Evolutionary conservation across 2,329 filamentous ascomycete species (phyloP).

Genomic region (Drechslerella coelobrocha): DNA sequence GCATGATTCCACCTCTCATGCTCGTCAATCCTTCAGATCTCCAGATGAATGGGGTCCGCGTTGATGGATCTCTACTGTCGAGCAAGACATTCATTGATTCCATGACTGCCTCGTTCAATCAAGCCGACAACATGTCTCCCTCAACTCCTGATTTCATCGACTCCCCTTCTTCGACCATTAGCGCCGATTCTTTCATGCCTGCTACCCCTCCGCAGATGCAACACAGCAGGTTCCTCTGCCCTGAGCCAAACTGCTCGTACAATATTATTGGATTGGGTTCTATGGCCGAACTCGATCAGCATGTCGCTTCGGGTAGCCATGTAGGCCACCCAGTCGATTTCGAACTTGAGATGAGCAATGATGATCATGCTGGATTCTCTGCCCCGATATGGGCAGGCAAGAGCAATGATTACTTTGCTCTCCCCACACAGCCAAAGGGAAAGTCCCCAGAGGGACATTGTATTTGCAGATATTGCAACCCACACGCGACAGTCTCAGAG

Average conservation of each 20-base stretch:
- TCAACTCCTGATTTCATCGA: constrained; percentile 49
- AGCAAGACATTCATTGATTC: constrained; percentile 50
- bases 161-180: constrained; percentile 42
- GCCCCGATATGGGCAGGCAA: constrained; percentile 40
- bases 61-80: constrained; percentile 43
- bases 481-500: constrained; percentile 15
- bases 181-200: constrained; percentile 48
- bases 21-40: constrained; percentile 46
- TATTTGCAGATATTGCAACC: constrained; percentile 47
- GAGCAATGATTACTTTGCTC: constrained; percentile 40
- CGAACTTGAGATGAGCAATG: constrained; percentile 42
- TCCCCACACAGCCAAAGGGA: constrained; percentile 42
- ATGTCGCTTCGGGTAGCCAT: constrained; percentile 40
- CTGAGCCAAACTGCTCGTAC: constrained; percentile 45
- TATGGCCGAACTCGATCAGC: constrained; percentile 41
- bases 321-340: constrained; percentile 44
- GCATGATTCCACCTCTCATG: constrained; percentile 49
- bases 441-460: constrained; percentile 35
- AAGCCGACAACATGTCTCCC: constrained; percentile 43
- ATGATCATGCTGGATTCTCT: constrained; percentile 37
- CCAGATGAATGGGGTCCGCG: constrained; percentile 44
- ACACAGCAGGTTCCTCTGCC: constrained; percentile 41
- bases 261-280: constrained; percentile 39
- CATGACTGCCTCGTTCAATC: constrained; percentile 45
- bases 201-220: constrained; percentile 42